These are phyloP conservation scores for Turritis glabra DNA, from an alignment of 345 rosid species.

Conservation along the genomic window DNA sequence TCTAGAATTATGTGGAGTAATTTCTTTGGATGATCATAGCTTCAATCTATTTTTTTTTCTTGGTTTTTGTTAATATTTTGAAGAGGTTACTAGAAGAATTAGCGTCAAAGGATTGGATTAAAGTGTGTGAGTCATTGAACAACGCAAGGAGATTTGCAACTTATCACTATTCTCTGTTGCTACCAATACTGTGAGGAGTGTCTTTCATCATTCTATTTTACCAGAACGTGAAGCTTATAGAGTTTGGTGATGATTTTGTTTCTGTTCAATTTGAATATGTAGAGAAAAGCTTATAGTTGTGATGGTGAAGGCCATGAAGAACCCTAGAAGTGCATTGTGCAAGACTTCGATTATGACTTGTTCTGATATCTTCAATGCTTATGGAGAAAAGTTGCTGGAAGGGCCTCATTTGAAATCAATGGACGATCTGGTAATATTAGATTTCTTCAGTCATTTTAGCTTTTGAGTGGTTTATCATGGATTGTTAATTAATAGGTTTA, in stretches of 20 bases:
- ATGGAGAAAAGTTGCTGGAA: constrained; percentile 60
- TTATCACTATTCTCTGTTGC: constrained; percentile 63
- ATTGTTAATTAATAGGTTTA: background rate
- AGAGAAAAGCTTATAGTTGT: constrained; percentile 76
- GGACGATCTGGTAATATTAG: constrained; percentile 55
- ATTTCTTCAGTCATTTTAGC: background rate
- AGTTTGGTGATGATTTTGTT: background rate
- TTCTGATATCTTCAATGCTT: constrained; percentile 69
- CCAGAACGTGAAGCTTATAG: background rate
- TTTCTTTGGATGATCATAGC: background rate
- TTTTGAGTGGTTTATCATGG: background rate
- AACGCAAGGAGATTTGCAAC: constrained; percentile 61
- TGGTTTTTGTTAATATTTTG: background rate
- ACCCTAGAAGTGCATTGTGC: constrained; percentile 90
- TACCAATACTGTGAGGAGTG: constrained; percentile 59
- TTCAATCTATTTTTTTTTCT: background rate
- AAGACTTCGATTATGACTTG: constrained; percentile 93
- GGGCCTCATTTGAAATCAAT: constrained; percentile 51
- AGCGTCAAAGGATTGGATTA: constrained; percentile 76
- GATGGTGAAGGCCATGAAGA: constrained; percentile 81
- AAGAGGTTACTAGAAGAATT: constrained; percentile 63
- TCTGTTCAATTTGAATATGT: background rate
- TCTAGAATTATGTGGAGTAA: background rate
- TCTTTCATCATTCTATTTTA: background rate
- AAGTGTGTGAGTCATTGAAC: constrained; percentile 70